These are phyloP conservation scores for Tuber melanosporum DNA, from an alignment of 495 filamentous ascomycete genomes.

Conservation along the genomic window DNA sequence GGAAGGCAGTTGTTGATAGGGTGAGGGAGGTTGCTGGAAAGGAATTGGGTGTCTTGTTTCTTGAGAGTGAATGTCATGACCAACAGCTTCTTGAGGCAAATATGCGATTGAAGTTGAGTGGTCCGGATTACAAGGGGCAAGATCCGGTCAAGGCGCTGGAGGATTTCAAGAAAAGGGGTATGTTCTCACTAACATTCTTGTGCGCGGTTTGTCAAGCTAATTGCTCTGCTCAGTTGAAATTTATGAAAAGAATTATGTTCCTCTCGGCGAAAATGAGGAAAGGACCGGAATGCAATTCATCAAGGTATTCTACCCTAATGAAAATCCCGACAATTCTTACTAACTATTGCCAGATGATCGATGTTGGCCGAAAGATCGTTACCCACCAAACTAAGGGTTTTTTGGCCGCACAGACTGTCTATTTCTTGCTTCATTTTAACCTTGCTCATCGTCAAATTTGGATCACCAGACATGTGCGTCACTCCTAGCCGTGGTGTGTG, in stretches of 20 bases:
- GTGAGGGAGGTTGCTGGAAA: constrained; percentile 78
- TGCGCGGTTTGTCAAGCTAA: not conserved
- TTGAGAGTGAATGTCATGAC: constrained; percentile 89
- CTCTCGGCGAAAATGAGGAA: constrained; percentile 87
- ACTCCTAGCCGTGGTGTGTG: constrained; percentile 31
- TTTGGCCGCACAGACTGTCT: constrained; percentile 79
- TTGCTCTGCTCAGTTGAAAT: constrained; percentile 56
- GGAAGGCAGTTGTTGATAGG: constrained; percentile 73
- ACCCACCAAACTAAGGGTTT: constrained; percentile 87
- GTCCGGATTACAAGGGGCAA: constrained; percentile 90
- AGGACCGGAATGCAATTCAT: constrained; percentile 82
- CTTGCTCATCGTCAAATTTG: constrained; percentile 91
- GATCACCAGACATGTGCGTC: constrained; percentile 93
- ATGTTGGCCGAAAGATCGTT: constrained; percentile 90
- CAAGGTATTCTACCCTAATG: constrained; percentile 47
- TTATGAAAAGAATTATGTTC: constrained; percentile 87
- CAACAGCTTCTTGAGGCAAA: constrained; percentile 80
- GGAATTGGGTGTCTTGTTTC: constrained; percentile 80
- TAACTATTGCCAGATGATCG: constrained; percentile 64
- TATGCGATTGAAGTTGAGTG: constrained; percentile 95
- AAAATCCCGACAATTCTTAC: not conserved
- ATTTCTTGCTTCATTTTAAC: constrained; percentile 93
- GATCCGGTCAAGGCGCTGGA: constrained; percentile 74
- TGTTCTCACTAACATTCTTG: constrained; percentile 4
- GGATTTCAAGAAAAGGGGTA: constrained; percentile 77